A percentile compares a stretch with the other conserved stretches of the same genome.
These are phyloP conservation scores for Tricholoma matsutake DNA, from an alignment of 768 basidiomycete species.

Conservation along the genomic window DNA sequence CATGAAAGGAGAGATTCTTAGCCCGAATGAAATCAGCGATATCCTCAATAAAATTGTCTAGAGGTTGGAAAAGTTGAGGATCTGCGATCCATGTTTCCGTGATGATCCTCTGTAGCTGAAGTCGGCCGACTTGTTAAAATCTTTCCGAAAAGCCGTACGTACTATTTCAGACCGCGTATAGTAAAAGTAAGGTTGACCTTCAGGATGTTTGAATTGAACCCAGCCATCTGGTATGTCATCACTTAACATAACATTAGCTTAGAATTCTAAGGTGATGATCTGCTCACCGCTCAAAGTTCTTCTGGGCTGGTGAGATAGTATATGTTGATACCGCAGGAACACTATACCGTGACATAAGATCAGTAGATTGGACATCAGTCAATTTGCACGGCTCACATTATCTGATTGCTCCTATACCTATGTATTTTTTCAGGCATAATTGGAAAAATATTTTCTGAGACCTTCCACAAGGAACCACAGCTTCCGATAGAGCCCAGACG, in stretches of 20 bases:
- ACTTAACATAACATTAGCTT: neutral
- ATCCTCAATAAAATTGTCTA: constrained; percentile 12
- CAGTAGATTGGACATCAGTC: neutral
- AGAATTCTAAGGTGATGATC: neutral
- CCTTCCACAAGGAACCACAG: neutral
- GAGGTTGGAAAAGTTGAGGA: constrained; percentile 15
- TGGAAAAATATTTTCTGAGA: neutral
- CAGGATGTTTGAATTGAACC: constrained; percentile 27
- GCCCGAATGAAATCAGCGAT: constrained; percentile 16
- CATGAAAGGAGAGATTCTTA: constrained; percentile 11
- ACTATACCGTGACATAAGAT: neutral
- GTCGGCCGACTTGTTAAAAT: neutral
- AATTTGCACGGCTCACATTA: neutral
- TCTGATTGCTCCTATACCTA: neutral
- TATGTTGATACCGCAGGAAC: neutral
- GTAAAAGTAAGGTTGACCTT: constrained; percentile 29
- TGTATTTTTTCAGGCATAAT: neutral
- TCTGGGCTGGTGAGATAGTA: neutral
- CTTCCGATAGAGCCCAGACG: neutral
- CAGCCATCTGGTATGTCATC: constrained; percentile 20
- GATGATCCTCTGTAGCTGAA: constrained; percentile 29
- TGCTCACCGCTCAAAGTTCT: neutral
- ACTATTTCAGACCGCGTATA: constrained; percentile 26
- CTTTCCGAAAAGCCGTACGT: neutral
- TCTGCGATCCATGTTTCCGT: constrained; percentile 41